Conservation (phyloP, 1,284 basidiomycete genomes). For the Naganishia cerealis region DNA sequence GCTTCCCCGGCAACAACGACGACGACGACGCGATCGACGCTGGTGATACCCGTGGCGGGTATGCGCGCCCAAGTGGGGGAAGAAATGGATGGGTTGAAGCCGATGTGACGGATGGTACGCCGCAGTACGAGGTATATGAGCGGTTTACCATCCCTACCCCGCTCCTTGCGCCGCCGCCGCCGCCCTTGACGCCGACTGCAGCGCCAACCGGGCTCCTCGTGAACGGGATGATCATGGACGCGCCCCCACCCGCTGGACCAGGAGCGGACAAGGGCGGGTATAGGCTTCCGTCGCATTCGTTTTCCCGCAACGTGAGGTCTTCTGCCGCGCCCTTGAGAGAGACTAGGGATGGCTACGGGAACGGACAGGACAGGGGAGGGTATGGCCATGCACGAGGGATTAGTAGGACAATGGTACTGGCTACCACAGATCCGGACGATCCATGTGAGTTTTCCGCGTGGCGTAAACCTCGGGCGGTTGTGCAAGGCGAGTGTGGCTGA, state of each 20-base stretch:
- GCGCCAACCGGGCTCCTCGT: too few relatives aligned
- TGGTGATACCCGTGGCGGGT: too few relatives aligned
- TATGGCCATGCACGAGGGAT: slow-evolving; percentile 54
- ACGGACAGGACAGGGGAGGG: slow-evolving; percentile 41
- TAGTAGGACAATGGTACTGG: slow-evolving; percentile 72
- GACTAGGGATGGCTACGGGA: slow-evolving; percentile 41
- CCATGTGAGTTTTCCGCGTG: too few relatives aligned
- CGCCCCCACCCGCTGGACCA: slow-evolving; percentile 38
- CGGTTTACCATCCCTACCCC: neutral
- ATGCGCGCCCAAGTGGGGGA: too few relatives aligned
- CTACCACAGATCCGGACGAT: slow-evolving; percentile 42
- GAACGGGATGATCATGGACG: slow-evolving; percentile 40
- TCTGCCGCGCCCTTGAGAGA: slow-evolving; percentile 2
- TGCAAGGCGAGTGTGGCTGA: too few relatives aligned
- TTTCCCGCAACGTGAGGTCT: slow-evolving; percentile 38
- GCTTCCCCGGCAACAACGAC: neutral
- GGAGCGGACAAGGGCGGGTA: slow-evolving; percentile 41
- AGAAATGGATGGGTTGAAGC: neutral
- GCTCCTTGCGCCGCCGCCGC: too few relatives aligned
- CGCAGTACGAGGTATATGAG: neutral
- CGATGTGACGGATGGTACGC: neutral
- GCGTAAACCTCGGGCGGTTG: too few relatives aligned
- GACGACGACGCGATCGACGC: neutral
- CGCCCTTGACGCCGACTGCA: too few relatives aligned
- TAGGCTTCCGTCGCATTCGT: slow-evolving; percentile 40